Conservation (phyloP, 371 early-diverging fungal species). For the Mucor racemosus region DNA sequence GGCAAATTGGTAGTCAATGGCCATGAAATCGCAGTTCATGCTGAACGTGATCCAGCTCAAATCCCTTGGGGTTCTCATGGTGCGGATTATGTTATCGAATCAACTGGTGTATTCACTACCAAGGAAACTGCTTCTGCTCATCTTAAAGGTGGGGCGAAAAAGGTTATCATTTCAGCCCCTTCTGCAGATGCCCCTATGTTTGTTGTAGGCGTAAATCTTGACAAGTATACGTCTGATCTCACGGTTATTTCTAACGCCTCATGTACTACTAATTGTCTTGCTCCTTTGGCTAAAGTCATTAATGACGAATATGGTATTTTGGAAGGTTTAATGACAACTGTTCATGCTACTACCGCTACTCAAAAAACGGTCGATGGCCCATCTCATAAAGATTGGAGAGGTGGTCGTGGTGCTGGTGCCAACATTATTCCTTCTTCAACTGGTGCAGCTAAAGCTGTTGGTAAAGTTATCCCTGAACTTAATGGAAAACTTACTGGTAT, state of each 20-base stretch:
- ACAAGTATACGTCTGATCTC: constrained; percentile 83
- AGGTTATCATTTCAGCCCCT: constrained; percentile 99
- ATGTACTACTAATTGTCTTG: constrained; percentile 99
- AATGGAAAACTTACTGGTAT: constrained; percentile 99
- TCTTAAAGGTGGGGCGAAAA: constrained; percentile 94
- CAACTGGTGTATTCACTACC: constrained; percentile 98
- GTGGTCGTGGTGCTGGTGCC: constrained; percentile 93
- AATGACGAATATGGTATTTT: constrained; percentile 92
- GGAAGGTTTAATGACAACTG: constrained; percentile 95
- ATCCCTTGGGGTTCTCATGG: constrained; percentile 93
- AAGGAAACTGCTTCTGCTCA: constrained; percentile 89
- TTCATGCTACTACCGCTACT: constrained; percentile 98
- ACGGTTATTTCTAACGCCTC: constrained; percentile 98
- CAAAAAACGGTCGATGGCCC: constrained; percentile 99
- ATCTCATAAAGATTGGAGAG: constrained; percentile 96
- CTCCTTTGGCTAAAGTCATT: constrained; percentile 98
- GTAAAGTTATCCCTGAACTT: constrained; percentile 96
- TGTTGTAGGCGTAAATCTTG: constrained; percentile 95
- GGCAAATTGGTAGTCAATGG: constrained; percentile 86
- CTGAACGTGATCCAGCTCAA: constrained; percentile 65
- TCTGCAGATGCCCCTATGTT: constrained; percentile 92
- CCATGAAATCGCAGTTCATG: constrained; percentile 37
- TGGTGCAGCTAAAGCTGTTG: constrained; percentile 99
- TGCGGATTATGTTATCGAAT: constrained; percentile 98
- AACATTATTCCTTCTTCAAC: constrained; percentile 99